Evolutionary conservation across 306 rosid species (phyloP), one percentile per base, ranked within the genome.

Genomic region (Pterocarpus macrocarpus): DNA sequence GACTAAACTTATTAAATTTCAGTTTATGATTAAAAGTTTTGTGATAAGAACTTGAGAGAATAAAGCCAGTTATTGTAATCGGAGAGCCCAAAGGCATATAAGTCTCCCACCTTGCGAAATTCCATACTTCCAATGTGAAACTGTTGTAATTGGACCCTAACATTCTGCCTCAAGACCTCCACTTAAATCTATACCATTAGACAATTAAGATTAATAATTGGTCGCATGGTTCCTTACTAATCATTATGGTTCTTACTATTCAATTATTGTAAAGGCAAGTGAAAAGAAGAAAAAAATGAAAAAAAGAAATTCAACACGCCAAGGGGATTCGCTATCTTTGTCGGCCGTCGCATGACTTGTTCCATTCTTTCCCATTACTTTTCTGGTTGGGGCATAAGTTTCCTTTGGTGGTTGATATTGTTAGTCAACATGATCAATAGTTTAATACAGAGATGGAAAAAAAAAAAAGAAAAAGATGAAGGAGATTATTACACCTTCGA

Each of bases 211-310:
- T 43, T 44, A 12, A 62, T 64, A 32, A 61, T 64, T 64, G 73
- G 75, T 77, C 12, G 56, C 28, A 5, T 55, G 75, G 68, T 78
- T 76, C 69, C 56, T 28, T 78, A 30, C 68, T 41, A 45, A 79
- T 78, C 76, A 56, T 59, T 14, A 33, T 33, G 69, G 70, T 69
- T 79, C 52, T 69, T 59, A n/a, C 44, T 71, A 13, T 71, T 61
- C 64, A 71, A 49, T 61, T 49, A 80, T 71, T 58, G 59, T 57
- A 78, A 79, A 70, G 53, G 55, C 55, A 22, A 22, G 28, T 22
- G 28, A 7, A 70, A 16, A 16, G 52, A 57, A 57, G 53, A 73
- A 73, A 73, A 69, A 32, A 4, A 45, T 9, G 14, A n/a, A 36
- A n/a, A 30, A 7, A 16, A 17, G 28, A 35, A 14, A 14, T 50